These are phyloP conservation scores for Nakaseomyces delphensis DNA, from an alignment of 1,139 yeast genomes.

Conservation along the genomic window DNA sequence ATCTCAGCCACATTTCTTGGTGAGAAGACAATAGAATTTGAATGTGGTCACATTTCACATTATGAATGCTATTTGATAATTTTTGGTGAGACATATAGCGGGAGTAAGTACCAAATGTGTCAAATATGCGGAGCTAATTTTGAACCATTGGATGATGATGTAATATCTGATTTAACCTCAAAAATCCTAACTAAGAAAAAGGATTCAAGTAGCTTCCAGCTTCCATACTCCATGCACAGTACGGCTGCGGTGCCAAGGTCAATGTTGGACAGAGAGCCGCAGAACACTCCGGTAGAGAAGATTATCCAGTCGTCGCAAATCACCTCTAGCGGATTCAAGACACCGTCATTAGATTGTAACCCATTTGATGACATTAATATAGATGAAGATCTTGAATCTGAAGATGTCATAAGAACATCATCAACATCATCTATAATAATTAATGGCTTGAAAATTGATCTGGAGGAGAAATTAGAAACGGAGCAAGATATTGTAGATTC, in stretches of 20 bases:
- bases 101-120: slow-evolving; percentile 22
- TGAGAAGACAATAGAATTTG: slow-evolving; percentile 32
- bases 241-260: slow-evolving; percentile 11
- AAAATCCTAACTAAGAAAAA: slow-evolving; percentile 14
- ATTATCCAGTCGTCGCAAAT: slow-evolving; percentile 26
- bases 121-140: slow-evolving; percentile 20
- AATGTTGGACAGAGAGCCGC: slow-evolving; percentile 3
- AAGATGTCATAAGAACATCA: not conserved
- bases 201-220: not conserved
- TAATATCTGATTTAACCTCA: slow-evolving; percentile 23
- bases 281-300: slow-evolving; percentile 24
- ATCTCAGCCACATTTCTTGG: slow-evolving; percentile 28
- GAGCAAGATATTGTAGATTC: not conserved
- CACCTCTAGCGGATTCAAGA: slow-evolving; percentile 23
- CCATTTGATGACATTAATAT: slow-evolving; percentile 6
- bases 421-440: not conserved
- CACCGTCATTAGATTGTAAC: slow-evolving; percentile 7
- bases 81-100: slow-evolving; percentile 12
- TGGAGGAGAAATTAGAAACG: slow-evolving; percentile 1
- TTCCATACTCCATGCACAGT: slow-evolving; percentile 17
- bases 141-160: slow-evolving; percentile 23
- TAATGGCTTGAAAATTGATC: slow-evolving; percentile 2
- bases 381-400: not conserved
- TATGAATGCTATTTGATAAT: slow-evolving; percentile 23
- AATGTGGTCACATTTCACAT: slow-evolving; percentile 30